Evolutionary conservation across 2,329 filamentous ascomycete species (phyloP).

Genomic region (Diplodia seriata): DNA sequence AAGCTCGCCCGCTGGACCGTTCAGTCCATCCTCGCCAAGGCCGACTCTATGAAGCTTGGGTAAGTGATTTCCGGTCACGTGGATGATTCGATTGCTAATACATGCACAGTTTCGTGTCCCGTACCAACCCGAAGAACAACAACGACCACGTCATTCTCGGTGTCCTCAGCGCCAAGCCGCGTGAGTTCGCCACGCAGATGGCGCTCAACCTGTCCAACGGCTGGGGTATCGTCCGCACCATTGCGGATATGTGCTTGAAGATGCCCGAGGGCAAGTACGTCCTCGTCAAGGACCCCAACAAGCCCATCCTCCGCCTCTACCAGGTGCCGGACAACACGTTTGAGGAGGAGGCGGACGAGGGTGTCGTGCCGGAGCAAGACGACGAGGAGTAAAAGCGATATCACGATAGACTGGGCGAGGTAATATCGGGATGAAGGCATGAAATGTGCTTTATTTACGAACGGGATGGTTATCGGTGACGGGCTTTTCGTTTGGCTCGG

Average conservation of each 20-base stretch:
- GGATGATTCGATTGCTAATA: slow-evolving; percentile 39
- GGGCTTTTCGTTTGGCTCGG: slow-evolving; percentile 12
- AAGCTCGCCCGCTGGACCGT: slow-evolving; percentile 98
- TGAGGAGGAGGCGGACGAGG: slow-evolving; percentile 85
- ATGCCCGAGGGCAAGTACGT: slow-evolving; percentile 83
- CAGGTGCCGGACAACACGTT: slow-evolving; percentile 86
- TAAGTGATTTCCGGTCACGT: slow-evolving; percentile 55
- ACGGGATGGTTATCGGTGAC: slow-evolving; percentile 24
- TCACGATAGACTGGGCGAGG: not conserved
- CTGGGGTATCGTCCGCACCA: slow-evolving; percentile 98
- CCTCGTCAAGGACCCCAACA: slow-evolving; percentile 89
- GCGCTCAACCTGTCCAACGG: slow-evolving; percentile 96
- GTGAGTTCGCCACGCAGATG: slow-evolving; percentile 97
- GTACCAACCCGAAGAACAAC: slow-evolving; percentile 87
- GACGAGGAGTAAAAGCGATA: slow-evolving; percentile 57
- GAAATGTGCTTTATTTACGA: slow-evolving; percentile 27
- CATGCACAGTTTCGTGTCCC: slow-evolving; percentile 81
- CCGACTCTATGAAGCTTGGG: slow-evolving; percentile 99
- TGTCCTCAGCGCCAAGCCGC: slow-evolving; percentile 96
- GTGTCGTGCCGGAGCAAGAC: slow-evolving; percentile 60
- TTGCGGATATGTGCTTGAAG: slow-evolving; percentile 89
- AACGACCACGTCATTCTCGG: slow-evolving; percentile 95
- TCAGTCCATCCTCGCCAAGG: slow-evolving; percentile 93
- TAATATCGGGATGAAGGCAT: slow-evolving; percentile 21
- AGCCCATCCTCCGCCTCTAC: slow-evolving; percentile 91